Evolutionary conservation across 2,329 filamentous ascomycete species (phyloP), one percentile per base, ranked within the genome.

Genomic region (Knufia fluminis): DNA sequence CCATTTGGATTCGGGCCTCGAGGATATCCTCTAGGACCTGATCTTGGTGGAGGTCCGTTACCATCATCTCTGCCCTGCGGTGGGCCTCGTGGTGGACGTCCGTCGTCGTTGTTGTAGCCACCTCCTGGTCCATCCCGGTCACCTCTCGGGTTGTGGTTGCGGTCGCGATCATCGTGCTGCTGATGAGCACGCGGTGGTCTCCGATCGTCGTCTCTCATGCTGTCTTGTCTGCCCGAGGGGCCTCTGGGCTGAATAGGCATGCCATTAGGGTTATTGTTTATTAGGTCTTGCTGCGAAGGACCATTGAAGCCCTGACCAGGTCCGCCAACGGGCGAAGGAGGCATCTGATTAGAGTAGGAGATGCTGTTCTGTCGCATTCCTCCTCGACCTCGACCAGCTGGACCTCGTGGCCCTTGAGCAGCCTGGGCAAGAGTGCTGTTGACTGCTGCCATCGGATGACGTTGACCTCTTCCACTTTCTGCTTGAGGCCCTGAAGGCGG

Each of bases 401-500:
- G 58, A 3, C 36, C 36, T 43, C 26, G 7, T n/a, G 67, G 62
- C 9, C 66, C 62, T 32, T 63, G 59, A 24, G 56, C 60, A 22
- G 59, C 66, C 55, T 73, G 70, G 48, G 73, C 69, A 31, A 74
- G 66, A 59, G 72, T 67, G 48, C 64, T 71, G 54, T 72, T 72
- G 48, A 74, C 62, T 1, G 66, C 67, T 12, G 67, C 65, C 52
- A 74, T 71, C 3, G 53, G 52, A 48, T 57, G 51, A 10, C 71
- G 67, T 52, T 72, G 72, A 52, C 72, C 70, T 26, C 70, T 61
- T 24, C 70, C 64, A 33, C 63, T 62, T 45, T 65, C 66, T 23
- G 60, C 55, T 28, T 64, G 60, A 32, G 65, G 60, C 3, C 65
- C 68, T 17, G 64, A 61, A 17, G 66, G 66, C 19, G 66, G 64